These are phyloP conservation scores for Luffa aegyptiaca DNA, from an alignment of 306 rosid species.

Conservation along the genomic window DNA sequence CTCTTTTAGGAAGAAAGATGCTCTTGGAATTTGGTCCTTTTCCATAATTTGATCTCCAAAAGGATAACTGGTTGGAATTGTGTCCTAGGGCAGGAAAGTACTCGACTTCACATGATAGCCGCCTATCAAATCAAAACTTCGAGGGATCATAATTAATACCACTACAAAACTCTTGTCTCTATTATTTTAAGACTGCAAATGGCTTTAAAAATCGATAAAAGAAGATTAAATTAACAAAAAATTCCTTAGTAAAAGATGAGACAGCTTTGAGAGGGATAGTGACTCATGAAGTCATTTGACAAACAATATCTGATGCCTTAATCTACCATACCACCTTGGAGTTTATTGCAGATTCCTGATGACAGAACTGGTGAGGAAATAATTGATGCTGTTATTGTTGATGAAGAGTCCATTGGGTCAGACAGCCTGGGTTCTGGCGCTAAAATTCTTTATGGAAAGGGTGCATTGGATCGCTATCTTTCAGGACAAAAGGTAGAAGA, in stretches of 20 bases:
- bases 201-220: not conserved
- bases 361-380: constrained; percentile 52
- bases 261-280: not conserved
- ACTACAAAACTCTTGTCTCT: not conserved
- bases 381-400: constrained; percentile 75
- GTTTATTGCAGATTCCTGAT: constrained; percentile 70
- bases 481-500: constrained; percentile 31
- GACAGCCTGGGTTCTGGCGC: constrained; percentile 46
- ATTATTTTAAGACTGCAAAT: not conserved
- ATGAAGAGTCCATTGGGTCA: constrained; percentile 66
- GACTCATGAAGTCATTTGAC: not conserved
- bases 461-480: constrained; percentile 60
- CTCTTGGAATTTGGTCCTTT: not conserved
- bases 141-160: not conserved
- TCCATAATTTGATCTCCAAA: not conserved
- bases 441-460: constrained; percentile 72
- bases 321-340: not conserved
- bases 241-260: not conserved
- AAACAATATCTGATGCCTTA: not conserved
- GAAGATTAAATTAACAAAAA: not conserved
- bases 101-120: not conserved
- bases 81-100: not conserved
- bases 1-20: not conserved
- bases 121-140: not conserved
- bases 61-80: not conserved